phyloP scores from a whole-genome alignment of 2,329 filamentous ascomycete species.

The Trichoderma arundinaceum region DNA sequence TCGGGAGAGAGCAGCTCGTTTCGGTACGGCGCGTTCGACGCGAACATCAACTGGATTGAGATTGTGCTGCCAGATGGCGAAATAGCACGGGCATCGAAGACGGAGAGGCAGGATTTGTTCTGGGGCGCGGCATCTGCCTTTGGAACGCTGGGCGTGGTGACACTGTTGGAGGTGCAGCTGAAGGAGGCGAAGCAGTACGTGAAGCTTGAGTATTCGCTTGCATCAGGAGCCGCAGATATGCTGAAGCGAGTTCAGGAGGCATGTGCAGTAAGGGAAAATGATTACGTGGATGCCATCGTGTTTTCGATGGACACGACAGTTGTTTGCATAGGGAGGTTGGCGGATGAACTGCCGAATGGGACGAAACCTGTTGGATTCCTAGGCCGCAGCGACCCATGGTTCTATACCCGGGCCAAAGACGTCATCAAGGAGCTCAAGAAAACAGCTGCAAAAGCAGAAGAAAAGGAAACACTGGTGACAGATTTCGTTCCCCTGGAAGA shows the following conservation, averaged over 20 bases:
- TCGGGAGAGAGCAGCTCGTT: constrained; percentile 73
- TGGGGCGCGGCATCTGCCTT: constrained; percentile 68
- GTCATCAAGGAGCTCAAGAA: constrained; percentile 41
- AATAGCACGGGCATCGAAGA: constrained; percentile 59
- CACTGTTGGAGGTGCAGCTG: constrained; percentile 65
- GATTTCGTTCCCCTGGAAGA: constrained; percentile 66
- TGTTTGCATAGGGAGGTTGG: constrained; percentile 65
- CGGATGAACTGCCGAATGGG: constrained; percentile 51
- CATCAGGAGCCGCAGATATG: constrained; percentile 47
- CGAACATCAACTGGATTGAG: constrained; percentile 65
- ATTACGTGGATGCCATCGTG: constrained; percentile 74
- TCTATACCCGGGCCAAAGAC: constrained; percentile 70
- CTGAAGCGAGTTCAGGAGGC: constrained; percentile 53
- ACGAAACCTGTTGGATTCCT: constrained; percentile 55
- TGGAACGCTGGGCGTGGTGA: constrained; percentile 70
- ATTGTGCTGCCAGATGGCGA: constrained; percentile 68
- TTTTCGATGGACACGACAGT: constrained; percentile 62
- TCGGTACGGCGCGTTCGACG: constrained; percentile 69
- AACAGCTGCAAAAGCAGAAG: constrained; percentile 25
- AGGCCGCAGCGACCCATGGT: constrained; percentile 70
- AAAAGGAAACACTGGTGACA: constrained; percentile 31
- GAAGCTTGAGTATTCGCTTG: constrained; percentile 61
- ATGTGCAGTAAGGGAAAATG: constrained; percentile 49
- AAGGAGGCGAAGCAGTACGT: constrained; percentile 61
- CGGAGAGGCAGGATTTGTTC: constrained; percentile 64